These are phyloP conservation scores for Cryphonectria naterciae DNA, from an alignment of 2,329 filamentous ascomycete species.

Conservation along the genomic window DNA sequence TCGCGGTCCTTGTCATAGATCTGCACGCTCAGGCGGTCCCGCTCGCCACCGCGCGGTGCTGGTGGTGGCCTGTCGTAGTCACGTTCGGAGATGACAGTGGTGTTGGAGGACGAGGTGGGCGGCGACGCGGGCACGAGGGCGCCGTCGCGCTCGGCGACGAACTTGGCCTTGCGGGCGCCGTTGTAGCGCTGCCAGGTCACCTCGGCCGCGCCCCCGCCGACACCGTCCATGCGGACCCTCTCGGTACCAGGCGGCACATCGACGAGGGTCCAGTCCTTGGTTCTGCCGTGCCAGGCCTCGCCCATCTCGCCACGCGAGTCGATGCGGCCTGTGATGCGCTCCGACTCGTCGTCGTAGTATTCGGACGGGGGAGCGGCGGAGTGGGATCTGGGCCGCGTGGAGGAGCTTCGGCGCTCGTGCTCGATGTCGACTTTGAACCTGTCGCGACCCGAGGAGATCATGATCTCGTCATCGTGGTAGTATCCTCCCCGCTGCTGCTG, in stretches of 20 bases:
- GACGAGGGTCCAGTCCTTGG: conserved; percentile 78
- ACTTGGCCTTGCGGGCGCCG: conserved; percentile 74
- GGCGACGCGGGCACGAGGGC: conserved; percentile 40
- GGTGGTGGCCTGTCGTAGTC: conserved; percentile 34
- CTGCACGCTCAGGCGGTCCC: conserved; percentile 50
- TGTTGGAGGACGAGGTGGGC: conserved; percentile 35
- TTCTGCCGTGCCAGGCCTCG: conserved; percentile 75
- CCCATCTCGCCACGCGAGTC: conserved; percentile 68
- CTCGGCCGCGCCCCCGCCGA: conserved; percentile 74
- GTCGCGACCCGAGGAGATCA: conserved; percentile 62
- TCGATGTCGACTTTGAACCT: conserved; percentile 50
- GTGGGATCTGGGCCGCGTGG: conserved; percentile 53
- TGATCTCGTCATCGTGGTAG: conserved; percentile 66
- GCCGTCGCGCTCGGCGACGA: conserved; percentile 65
- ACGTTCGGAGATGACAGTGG: conserved; percentile 33
- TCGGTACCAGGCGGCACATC: conserved; percentile 85
- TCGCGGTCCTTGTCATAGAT: conserved; percentile 49
- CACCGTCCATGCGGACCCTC: conserved; percentile 79
- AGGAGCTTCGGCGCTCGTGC: conserved; percentile 38
- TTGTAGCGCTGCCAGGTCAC: conserved; percentile 80
- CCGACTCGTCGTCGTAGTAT: conserved; percentile 66
- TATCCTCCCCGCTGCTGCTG: conserved; percentile 40
- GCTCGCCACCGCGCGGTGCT: conserved; percentile 35
- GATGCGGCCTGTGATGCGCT: conserved; percentile 61
- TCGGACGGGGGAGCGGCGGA: conserved; percentile 48